Conservation (phyloP, 371 early-diverging fungal genomes). For the Batkoa obscura region DNA sequence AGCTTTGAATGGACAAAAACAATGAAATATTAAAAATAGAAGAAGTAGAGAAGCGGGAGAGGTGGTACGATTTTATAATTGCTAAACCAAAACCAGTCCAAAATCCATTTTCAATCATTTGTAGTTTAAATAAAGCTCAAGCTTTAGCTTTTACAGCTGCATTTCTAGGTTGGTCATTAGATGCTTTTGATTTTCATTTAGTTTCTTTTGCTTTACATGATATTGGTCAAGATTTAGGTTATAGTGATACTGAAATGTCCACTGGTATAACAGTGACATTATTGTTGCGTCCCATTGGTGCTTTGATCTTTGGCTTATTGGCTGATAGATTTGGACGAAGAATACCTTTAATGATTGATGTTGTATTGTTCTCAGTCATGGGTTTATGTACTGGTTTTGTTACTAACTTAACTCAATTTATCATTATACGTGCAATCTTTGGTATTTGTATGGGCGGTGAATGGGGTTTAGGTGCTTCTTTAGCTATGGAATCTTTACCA, state of each 20-base stretch:
- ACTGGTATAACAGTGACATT: constrained; percentile 23
- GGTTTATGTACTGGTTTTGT: constrained; percentile 48
- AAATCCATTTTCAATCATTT: constrained; percentile 16
- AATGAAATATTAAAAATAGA: too few relatives aligned
- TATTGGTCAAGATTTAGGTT: constrained; percentile 30
- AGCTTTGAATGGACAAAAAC: too few relatives aligned
- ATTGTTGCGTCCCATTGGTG: constrained; percentile 46
- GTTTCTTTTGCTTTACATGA: constrained; percentile 25
- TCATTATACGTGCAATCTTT: constrained; percentile 34
- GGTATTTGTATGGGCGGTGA: constrained; percentile 57
- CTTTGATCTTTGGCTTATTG: constrained; percentile 40
- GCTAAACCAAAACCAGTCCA: not conserved
- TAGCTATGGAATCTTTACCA: constrained; percentile 47
- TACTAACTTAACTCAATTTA: constrained; percentile 22
- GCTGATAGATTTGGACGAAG: constrained; percentile 50
- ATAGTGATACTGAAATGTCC: constrained; percentile 27
- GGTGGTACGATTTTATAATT: not conserved
- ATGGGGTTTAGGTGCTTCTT: constrained; percentile 51
- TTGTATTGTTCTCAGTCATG: constrained; percentile 34
- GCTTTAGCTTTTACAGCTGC: constrained; percentile 25
- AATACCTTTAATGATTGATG: constrained; percentile 43
- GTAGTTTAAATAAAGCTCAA: constrained; percentile 12
- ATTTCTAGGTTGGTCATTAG: constrained; percentile 51
- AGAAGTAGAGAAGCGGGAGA: not conserved
- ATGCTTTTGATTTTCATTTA: constrained; percentile 50